phyloP scores from a whole-genome alignment of 169 alveolate genomes.

The Plasmodium gonderi region DNA sequence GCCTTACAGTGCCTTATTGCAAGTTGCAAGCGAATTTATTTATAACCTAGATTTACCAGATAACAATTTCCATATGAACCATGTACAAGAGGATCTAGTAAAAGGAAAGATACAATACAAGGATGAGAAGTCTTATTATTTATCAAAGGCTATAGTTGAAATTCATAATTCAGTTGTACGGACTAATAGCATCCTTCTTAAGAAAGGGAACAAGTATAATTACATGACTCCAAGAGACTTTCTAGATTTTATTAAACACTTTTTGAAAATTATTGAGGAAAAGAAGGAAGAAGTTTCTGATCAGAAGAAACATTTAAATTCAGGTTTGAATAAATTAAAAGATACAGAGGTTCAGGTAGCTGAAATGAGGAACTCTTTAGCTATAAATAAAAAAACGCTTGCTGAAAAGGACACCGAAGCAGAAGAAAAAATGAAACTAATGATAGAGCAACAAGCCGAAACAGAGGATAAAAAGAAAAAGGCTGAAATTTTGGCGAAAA shows the following conservation, averaged over 20 bases:
- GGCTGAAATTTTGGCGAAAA: slow-evolving; percentile 90
- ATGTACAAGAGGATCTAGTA: slow-evolving; percentile 47
- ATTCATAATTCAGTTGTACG: slow-evolving; percentile 51
- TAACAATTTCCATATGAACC: slow-evolving; percentile 48
- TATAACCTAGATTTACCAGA: slow-evolving; percentile 81
- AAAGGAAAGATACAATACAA: slow-evolving; percentile 63
- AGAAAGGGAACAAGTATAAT: slow-evolving; percentile 67
- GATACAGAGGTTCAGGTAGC: slow-evolving; percentile 95
- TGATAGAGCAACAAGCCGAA: slow-evolving; percentile 94
- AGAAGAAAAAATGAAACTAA: slow-evolving; percentile 93
- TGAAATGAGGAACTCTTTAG: slow-evolving; percentile 91
- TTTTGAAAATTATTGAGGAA: slow-evolving; percentile 91
- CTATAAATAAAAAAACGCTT: slow-evolving; percentile 91
- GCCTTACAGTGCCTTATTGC: slow-evolving; percentile 94
- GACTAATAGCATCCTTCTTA: slow-evolving; percentile 44
- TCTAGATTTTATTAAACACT: slow-evolving; percentile 96
- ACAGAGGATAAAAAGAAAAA: slow-evolving; percentile 95
- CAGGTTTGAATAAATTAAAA: slow-evolving; percentile 95
- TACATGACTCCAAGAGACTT: slow-evolving; percentile 94
- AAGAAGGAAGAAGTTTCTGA: slow-evolving; percentile 94
- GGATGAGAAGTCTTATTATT: slow-evolving; percentile 44
- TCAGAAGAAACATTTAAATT: slow-evolving; percentile 93
- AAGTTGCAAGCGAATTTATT: slow-evolving; percentile 95
- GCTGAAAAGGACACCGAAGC: slow-evolving; percentile 95
- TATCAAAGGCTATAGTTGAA: slow-evolving; percentile 72